Evolutionary conservation across 169 alveolate genomes (phyloP).

Genomic region (Cryptosporidium sp.): DNA sequence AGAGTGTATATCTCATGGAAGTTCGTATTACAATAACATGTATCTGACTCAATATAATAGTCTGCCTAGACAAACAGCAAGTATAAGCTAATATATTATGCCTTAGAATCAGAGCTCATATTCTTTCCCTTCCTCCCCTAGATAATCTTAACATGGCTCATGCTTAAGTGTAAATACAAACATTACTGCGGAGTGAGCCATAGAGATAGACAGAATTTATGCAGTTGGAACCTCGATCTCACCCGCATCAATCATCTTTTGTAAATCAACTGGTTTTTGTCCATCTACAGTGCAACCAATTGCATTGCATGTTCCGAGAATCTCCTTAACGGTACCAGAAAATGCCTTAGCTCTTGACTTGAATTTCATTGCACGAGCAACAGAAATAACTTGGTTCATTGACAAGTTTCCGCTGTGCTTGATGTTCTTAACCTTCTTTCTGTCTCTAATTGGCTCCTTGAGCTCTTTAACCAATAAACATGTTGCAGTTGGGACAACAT

Average conservation of each 20-base stretch:
- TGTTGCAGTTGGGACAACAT: conserved; percentile 96
- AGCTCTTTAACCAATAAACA: conserved; percentile 94
- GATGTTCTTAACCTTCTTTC: conserved; percentile 95
- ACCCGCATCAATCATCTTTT: conserved; percentile 89
- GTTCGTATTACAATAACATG: neutral
- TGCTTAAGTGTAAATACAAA: neutral
- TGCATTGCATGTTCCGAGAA: conserved; percentile 96
- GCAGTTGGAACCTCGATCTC: conserved; percentile 88
- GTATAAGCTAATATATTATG: neutral
- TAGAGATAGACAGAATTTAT: conserved; percentile 6
- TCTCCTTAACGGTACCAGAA: conserved; percentile 96
- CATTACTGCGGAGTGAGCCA: neutral
- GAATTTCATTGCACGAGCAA: conserved; percentile 93
- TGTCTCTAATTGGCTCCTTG: conserved; percentile 95
- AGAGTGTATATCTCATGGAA: neutral
- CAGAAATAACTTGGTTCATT: conserved; percentile 91
- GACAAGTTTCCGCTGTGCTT: conserved; percentile 96
- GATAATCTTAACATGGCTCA: neutral
- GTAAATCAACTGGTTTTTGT: conserved; percentile 92
- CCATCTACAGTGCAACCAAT: conserved; percentile 98
- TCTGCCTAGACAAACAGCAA: neutral
- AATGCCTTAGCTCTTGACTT: conserved; percentile 92
- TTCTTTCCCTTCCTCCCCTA: neutral
- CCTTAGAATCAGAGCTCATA: neutral
- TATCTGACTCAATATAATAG: neutral